Evolutionary conservation across 495 filamentous ascomycete species (phyloP).

Genomic region (Evernia prunastri): DNA sequence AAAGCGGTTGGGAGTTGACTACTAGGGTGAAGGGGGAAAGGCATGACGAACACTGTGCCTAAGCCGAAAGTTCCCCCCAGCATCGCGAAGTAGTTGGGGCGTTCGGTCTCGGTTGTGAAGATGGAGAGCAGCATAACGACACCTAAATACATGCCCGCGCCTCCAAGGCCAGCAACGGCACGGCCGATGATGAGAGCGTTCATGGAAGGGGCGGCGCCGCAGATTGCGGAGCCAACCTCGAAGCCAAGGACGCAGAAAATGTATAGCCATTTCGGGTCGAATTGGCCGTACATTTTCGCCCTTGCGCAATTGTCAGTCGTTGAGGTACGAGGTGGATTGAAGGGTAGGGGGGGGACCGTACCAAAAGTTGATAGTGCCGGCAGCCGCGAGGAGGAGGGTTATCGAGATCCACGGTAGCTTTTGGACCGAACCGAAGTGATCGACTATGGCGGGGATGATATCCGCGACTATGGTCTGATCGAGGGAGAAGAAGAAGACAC

Average conservation of each 20-base stretch:
- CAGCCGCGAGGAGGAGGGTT: slow-evolving; percentile 47
- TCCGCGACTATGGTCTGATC: slow-evolving; percentile 60
- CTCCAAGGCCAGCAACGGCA: slow-evolving; percentile 20
- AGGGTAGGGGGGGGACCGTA: slow-evolving; percentile 17
- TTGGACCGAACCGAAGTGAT: neutral
- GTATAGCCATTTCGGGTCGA: slow-evolving; percentile 51
- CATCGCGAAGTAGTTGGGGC: no score
- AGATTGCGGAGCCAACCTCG: slow-evolving; percentile 46
- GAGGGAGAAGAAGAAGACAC: slow-evolving; percentile 49
- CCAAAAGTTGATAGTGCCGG: slow-evolving; percentile 43
- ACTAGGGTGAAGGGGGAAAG: neutral
- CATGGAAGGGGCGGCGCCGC: slow-evolving; percentile 48
- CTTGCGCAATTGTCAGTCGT: slow-evolving; percentile 10
- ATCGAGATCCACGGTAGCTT: slow-evolving; percentile 32
- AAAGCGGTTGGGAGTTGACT: neutral
- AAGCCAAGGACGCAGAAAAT: slow-evolving; percentile 46
- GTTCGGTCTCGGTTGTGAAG: no score
- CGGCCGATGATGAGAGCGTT: slow-evolving; percentile 49
- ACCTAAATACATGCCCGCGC: no score
- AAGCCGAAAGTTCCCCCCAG: neutral
- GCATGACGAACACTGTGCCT: neutral
- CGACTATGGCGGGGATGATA: slow-evolving; percentile 25
- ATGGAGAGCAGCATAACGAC: no score
- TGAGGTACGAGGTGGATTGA: no score
- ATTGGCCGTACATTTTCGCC: slow-evolving; percentile 45